A percentile compares a stretch with the other conserved stretches of the same genome.
Conservation (phyloP, 208 protist species). For the Crithidia expoeki region DNA sequence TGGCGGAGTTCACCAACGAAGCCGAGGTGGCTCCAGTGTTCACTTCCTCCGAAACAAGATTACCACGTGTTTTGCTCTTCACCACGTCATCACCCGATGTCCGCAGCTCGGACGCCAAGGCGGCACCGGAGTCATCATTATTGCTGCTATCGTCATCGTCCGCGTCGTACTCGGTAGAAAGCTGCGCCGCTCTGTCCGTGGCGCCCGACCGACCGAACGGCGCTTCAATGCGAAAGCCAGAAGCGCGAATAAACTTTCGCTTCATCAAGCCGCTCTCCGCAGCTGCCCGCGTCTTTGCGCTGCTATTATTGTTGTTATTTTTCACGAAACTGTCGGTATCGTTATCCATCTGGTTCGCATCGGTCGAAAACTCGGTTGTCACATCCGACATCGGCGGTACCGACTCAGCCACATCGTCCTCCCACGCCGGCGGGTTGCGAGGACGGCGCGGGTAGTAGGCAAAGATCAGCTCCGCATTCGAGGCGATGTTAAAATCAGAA, state of each 20-base stretch:
- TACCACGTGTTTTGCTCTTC: background rate
- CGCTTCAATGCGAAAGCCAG: conserved; percentile 7
- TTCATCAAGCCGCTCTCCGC: no score
- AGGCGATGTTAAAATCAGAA: background rate
- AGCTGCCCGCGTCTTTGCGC: no score
- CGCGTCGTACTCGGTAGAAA: conserved; percentile 23
- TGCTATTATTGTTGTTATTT: no score
- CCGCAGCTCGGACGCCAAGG: conserved; percentile 31
- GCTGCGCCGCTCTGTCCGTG: background rate
- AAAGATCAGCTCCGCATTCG: background rate
- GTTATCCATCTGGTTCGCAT: background rate
- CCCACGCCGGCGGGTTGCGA: conserved; percentile 27
- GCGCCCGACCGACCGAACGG: conserved; percentile 13
- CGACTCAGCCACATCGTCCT: conserved; percentile 49
- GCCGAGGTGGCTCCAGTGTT: background rate
- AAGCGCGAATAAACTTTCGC: no score
- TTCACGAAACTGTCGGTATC: background rate
- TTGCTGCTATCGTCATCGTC: conserved; percentile 8
- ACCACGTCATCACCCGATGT: no score
- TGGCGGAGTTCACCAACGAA: conserved; percentile 28
- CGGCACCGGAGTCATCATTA: background rate
- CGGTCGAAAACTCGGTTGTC: background rate
- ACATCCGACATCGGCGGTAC: conserved; percentile 19
- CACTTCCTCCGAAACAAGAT: no score
- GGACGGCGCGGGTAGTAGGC: conserved; percentile 50